A percentile compares a stretch with the other conserved stretches of the same genome.
phyloP scores from a whole-genome alignment of 108 stramenopile genomes.

The Cyclostephanos invisitatus region DNA sequence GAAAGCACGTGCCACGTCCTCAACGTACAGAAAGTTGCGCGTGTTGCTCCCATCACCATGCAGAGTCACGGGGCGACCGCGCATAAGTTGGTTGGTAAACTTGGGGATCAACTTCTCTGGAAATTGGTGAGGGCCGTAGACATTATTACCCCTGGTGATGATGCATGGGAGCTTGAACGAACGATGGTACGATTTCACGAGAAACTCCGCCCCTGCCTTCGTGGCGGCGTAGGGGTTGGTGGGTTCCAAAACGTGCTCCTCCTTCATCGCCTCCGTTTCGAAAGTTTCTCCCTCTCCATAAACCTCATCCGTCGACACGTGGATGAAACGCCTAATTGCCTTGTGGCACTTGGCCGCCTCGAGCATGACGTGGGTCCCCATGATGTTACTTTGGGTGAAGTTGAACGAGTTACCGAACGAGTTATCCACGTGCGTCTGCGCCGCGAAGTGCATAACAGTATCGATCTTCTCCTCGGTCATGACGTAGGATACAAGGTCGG shows the following conservation, averaged over 20 bases:
- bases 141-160: slow-evolving; percentile 99
- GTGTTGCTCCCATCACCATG: slow-evolving; percentile 97
- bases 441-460: slow-evolving; percentile 99
- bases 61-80: slow-evolving; percentile 87
- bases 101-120: slow-evolving; percentile 99
- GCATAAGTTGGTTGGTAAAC: slow-evolving; percentile 96
- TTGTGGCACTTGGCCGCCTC: slow-evolving; percentile 92
- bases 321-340: slow-evolving; percentile 91
- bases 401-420: slow-evolving; percentile 99
- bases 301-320: slow-evolving; percentile 98
- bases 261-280: slow-evolving; percentile 94
- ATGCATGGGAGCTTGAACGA: slow-evolving; percentile 92
- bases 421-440: slow-evolving; percentile 99
- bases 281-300: slow-evolving; percentile 97
- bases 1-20: slow-evolving; percentile 97
- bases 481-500: slow-evolving; percentile 95
- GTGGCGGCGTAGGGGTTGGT: slow-evolving; percentile 99
- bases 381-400: slow-evolving; percentile 98
- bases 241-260: slow-evolving; percentile 96
- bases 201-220: slow-evolving; percentile 98
- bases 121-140: slow-evolving; percentile 99
- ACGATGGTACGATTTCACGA: slow-evolving; percentile 93
- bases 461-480: slow-evolving; percentile 93
- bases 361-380: slow-evolving; percentile 97
- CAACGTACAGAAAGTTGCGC: slow-evolving; percentile 96